phyloP scores from a whole-genome alignment of 768 basidiomycete genomes.

The Boletus rubropictus region DNA sequence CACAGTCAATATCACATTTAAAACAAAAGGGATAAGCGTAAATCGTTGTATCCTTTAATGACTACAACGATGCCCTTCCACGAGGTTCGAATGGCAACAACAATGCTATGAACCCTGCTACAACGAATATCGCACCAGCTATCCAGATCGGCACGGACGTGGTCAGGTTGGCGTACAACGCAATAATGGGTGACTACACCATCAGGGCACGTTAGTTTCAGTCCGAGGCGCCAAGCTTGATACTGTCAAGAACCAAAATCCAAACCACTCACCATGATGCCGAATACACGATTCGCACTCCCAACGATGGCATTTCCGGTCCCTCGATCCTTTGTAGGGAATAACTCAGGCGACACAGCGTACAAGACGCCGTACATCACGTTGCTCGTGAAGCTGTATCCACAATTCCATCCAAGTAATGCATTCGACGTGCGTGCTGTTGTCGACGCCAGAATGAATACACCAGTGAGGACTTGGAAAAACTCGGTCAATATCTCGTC shows the following conservation, averaged over 20 bases:
- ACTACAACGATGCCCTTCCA: slow-evolving; percentile 47
- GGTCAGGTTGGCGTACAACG: slow-evolving; percentile 35
- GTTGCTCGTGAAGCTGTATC: slow-evolving; percentile 51
- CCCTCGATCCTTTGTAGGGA: slow-evolving; percentile 49
- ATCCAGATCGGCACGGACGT: slow-evolving; percentile 52
- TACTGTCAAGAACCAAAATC: not conserved
- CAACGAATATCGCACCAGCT: slow-evolving; percentile 47
- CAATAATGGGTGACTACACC: slow-evolving; percentile 41
- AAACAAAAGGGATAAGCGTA: not conserved
- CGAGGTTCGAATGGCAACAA: slow-evolving; percentile 53
- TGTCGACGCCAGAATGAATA: slow-evolving; percentile 53
- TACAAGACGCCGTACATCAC: slow-evolving; percentile 51
- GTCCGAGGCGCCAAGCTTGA: too few relatives aligned
- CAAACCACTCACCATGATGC: slow-evolving; percentile 43
- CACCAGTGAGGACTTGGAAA: slow-evolving; percentile 42
- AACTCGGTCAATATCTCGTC: not conserved
- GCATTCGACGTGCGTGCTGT: slow-evolving; percentile 48
- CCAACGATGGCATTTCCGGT: slow-evolving; percentile 53
- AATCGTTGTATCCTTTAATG: too few relatives aligned
- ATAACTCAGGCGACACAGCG: slow-evolving; percentile 43
- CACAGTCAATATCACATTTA: not conserved
- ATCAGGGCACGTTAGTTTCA: not conserved
- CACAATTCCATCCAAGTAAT: slow-evolving; percentile 55
- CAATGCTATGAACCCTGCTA: slow-evolving; percentile 43
- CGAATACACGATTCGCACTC: slow-evolving; percentile 50